Evolutionary conservation across 2,329 filamentous ascomycete genomes (phyloP).

Genomic region (Cladosporium velox): DNA sequence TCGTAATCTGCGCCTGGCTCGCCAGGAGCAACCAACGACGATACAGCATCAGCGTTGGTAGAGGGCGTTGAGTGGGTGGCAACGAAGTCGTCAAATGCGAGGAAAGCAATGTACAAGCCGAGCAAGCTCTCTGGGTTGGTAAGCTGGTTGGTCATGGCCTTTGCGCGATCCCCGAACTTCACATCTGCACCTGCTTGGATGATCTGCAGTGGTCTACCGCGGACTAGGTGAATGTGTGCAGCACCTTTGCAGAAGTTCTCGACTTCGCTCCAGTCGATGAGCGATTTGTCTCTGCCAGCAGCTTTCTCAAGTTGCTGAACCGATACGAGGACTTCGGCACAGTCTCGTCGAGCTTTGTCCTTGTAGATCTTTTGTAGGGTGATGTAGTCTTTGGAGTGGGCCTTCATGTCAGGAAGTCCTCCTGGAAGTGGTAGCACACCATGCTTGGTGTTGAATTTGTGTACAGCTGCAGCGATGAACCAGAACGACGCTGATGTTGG

Average conservation of each 20-base stretch:
- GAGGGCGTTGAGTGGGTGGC: conserved; percentile 39
- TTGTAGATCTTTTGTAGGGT: conserved; percentile 92
- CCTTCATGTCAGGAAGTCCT: conserved; percentile 95
- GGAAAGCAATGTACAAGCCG: conserved; percentile 53
- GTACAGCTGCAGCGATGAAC: conserved; percentile 80
- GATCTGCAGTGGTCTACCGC: conserved; percentile 59
- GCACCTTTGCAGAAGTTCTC: conserved; percentile 96
- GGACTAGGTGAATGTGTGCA: conserved; percentile 86
- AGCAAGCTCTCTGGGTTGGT: conserved; percentile 49
- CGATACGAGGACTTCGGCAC: conserved; percentile 69
- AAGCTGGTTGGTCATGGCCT: conserved; percentile 48
- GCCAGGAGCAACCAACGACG: conserved; percentile 42
- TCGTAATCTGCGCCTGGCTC: conserved; percentile 39
- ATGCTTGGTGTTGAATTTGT: conserved; percentile 73
- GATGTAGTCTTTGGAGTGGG: conserved; percentile 86
- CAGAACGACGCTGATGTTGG: conserved; percentile 70
- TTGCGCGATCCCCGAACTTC: conserved; percentile 44
- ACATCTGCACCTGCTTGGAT: conserved; percentile 42
- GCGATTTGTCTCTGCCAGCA: conserved; percentile 44
- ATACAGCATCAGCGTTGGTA: conserved; percentile 34
- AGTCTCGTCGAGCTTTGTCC: conserved; percentile 75
- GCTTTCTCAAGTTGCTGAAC: conserved; percentile 60
- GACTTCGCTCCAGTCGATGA: conserved; percentile 70
- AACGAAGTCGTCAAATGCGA: conserved; percentile 52
- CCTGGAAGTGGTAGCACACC: conserved; percentile 79